These are phyloP conservation scores for Linum tenue DNA, from an alignment of 345 rosid species.

Conservation along the genomic window DNA sequence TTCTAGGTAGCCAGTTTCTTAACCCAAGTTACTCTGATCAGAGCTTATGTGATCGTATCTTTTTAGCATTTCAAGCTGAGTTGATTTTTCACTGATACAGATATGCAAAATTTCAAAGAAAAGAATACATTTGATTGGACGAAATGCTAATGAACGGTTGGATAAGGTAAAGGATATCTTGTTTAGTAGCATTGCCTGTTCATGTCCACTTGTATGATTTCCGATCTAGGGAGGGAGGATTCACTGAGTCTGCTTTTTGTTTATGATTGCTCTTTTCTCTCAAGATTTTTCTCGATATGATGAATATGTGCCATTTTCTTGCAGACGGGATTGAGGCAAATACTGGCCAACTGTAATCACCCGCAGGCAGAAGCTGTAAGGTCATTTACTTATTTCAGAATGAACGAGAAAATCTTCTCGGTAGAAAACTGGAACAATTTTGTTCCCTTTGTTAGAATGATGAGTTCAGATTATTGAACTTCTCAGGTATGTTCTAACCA, in stretches of 20 bases:
- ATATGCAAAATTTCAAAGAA: too few species aligned
- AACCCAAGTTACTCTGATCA: background rate
- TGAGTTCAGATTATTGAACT: slow-evolving; percentile 41
- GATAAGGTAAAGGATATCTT: slow-evolving; percentile 32
- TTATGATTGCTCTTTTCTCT: background rate
- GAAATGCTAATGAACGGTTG: slow-evolving; percentile 44
- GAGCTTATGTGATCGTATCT: background rate
- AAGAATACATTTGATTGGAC: slow-evolving; percentile 11
- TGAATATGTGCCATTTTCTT: slow-evolving; percentile 6
- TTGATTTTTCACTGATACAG: background rate
- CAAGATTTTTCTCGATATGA: too few species aligned
- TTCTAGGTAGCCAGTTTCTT: background rate
- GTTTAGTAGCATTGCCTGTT: background rate
- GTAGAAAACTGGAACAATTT: slow-evolving; percentile 61
- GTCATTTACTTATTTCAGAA: slow-evolving; percentile 60
- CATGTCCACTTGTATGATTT: background rate
- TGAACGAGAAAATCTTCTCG: slow-evolving; percentile 46
- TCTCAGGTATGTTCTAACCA: slow-evolving; percentile 14
- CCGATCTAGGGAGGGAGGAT: background rate
- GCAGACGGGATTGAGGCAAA: slow-evolving; percentile 54
- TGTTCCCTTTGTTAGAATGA: slow-evolving; percentile 55
- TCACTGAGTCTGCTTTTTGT: background rate
- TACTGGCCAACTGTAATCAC: slow-evolving; percentile 42
- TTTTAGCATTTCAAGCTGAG: background rate
- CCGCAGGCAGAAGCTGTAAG: slow-evolving; percentile 51